phyloP scores from a whole-genome alignment of 495 filamentous ascomycete genomes.

The Neurospora sp. region DNA sequence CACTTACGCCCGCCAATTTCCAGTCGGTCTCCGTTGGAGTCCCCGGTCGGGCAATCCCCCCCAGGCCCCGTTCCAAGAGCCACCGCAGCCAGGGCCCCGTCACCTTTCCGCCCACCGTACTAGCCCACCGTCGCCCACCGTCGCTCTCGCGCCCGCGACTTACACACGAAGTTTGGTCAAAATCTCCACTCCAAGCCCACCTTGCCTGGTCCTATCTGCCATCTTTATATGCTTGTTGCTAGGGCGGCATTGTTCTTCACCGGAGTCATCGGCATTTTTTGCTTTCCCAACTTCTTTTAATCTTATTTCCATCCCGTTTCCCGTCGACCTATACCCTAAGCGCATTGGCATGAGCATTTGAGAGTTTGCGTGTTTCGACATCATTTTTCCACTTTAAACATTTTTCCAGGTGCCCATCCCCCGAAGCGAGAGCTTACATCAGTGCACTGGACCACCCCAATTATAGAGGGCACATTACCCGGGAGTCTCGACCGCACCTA shows the following conservation, averaged over 20 bases:
- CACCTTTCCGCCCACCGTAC: neutral
- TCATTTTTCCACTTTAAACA: neutral
- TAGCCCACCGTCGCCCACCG: neutral
- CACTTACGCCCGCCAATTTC: neutral
- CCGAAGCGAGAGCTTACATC: neutral
- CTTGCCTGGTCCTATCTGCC: conserved; percentile 6
- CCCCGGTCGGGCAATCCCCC: neutral
- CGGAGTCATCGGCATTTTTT: conserved; percentile 18
- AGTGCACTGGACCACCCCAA: neutral
- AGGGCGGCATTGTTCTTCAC: conserved; percentile 10
- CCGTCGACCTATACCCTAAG: neutral
- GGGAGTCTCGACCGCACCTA: neutral
- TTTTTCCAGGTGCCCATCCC: neutral
- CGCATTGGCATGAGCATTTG: neutral
- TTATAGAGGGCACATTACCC: neutral
- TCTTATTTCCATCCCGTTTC: conserved; percentile 6
- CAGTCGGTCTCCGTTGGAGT: neutral
- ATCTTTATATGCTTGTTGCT: neutral
- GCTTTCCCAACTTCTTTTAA: conserved; percentile 9
- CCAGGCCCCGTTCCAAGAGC: neutral
- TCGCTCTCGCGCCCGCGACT: conserved; percentile 7
- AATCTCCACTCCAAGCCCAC: conserved; percentile 28
- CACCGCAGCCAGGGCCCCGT: neutral
- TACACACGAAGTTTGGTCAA: conserved; percentile 10
- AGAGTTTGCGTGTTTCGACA: neutral